These are phyloP conservation scores for Spizellomyces sp. DNA, from an alignment of 192 early-diverging fungal species.

Conservation along the genomic window DNA sequence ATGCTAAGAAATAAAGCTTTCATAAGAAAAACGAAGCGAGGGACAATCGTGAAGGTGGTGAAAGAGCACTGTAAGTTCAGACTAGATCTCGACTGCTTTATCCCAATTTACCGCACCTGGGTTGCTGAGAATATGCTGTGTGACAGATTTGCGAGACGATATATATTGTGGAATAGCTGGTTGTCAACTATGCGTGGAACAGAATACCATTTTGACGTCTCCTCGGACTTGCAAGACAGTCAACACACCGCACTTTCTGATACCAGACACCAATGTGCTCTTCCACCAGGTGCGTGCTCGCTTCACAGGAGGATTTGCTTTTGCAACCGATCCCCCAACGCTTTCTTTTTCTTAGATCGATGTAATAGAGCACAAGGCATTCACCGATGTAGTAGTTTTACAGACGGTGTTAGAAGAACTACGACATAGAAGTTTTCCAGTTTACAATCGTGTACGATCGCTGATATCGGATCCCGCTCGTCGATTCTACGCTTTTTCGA, in stretches of 20 bases:
- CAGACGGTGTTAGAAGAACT: conserved; percentile 95
- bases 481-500: conserved; percentile 91
- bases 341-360: conserved; percentile 69
- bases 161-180: conserved; percentile 76
- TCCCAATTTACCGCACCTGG: background rate
- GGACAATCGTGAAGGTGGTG: conserved; percentile 90
- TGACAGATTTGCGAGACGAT: conserved; percentile 84
- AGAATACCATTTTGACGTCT: conserved; percentile 43
- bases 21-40: conserved; percentile 88
- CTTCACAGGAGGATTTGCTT: too few species aligned
- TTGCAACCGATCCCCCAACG: background rate
- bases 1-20: conserved; percentile 85
- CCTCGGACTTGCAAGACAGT: conserved; percentile 42
- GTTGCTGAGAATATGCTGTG: conserved; percentile 13
- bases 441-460: conserved; percentile 78
- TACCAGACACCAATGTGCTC: conserved; percentile 97
- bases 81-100: background rate
- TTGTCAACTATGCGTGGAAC: conserved; percentile 46
- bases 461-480: conserved; percentile 74
- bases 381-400: conserved; percentile 88
- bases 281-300: conserved; percentile 38
- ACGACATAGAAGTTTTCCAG: conserved; percentile 74
- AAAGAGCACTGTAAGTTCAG: conserved; percentile 79
- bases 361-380: conserved; percentile 84
- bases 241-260: conserved; percentile 68